These are phyloP conservation scores for Aspergillus mulundensis DNA, from an alignment of 495 filamentous ascomycete species.

Conservation along the genomic window DNA sequence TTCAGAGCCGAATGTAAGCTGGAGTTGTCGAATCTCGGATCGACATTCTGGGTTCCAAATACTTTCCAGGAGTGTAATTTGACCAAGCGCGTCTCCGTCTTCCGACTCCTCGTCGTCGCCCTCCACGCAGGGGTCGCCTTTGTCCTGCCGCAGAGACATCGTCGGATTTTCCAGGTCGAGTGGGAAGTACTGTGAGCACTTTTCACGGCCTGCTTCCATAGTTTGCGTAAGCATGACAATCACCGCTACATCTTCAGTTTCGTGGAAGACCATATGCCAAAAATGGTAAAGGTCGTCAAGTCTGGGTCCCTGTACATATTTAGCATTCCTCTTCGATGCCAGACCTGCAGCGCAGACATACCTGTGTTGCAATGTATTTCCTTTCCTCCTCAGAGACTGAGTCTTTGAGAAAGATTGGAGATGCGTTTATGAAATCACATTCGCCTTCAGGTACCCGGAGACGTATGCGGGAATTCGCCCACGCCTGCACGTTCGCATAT, in stretches of 20 bases:
- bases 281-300: conserved; percentile 63
- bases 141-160: conserved; percentile 60
- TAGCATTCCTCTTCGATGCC: background rate
- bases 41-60: conserved; percentile 44
- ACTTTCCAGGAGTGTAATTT: conserved; percentile 48
- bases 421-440: conserved; percentile 95
- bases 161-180: conserved; percentile 48
- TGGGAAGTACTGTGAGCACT: conserved; percentile 92
- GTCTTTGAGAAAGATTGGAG: conserved; percentile 68
- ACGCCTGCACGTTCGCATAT: conserved; percentile 83
- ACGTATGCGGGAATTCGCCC: conserved; percentile 77
- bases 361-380: conserved; percentile 67
- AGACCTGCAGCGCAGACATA: conserved; percentile 29
- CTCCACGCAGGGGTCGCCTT: conserved; percentile 28
- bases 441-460: conserved; percentile 74
- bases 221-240: conserved; percentile 96
- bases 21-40: conserved; percentile 54
- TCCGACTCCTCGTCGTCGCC: conserved; percentile 18
- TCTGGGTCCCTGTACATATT: conserved; percentile 68
- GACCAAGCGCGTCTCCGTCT: conserved; percentile 24
- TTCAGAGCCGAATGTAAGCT: conserved; percentile 51
- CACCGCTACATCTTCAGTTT: conserved; percentile 72
- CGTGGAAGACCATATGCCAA: conserved; percentile 95
- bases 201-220: conserved; percentile 74
- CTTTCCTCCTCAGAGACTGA: conserved; percentile 47